These are phyloP conservation scores for Solidago caesia DNA, from an alignment of 129 eudicot genomes.

Conservation along the genomic window DNA sequence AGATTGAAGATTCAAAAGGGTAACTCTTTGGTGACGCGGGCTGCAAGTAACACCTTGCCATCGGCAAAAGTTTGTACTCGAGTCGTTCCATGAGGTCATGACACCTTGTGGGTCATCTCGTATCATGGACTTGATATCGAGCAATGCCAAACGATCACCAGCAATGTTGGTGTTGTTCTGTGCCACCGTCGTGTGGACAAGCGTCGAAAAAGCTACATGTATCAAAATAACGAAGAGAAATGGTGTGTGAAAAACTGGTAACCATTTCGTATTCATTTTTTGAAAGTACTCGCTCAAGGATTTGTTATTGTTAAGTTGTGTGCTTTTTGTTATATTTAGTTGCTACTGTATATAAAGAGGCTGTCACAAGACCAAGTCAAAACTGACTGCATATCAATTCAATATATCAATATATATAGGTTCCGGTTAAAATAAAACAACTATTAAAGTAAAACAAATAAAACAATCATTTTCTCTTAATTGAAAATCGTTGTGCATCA, in stretches of 20 bases:
- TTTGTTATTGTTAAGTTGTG: neutral
- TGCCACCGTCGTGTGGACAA: neutral
- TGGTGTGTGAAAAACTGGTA: conserved; percentile 9
- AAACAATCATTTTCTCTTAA: too few species aligned
- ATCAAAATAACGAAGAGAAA: conserved; percentile 8
- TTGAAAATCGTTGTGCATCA: too few species aligned
- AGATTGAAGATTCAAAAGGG: conserved; percentile 18
- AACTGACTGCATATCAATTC: neutral
- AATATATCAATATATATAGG: too few species aligned
- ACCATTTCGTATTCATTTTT: conserved; percentile 18
- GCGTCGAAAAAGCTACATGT: neutral
- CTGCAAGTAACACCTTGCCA: conserved; percentile 37
- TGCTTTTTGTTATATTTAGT: neutral
- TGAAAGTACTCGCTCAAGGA: neutral
- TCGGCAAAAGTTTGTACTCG: conserved; percentile 16
- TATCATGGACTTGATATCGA: conserved; percentile 32
- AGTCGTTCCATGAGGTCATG: conserved; percentile 29
- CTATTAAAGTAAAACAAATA: too few species aligned
- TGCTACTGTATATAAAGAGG: neutral
- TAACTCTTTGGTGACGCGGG: conserved; percentile 32
- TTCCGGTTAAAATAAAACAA: too few species aligned
- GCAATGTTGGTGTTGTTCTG: conserved; percentile 12
- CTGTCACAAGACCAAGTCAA: neutral
- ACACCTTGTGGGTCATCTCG: conserved; percentile 29
- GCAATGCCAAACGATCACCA: conserved; percentile 23